Evolutionary conservation across 2,329 filamentous ascomycete genomes (phyloP), one percentile per base, ranked within the genome.

Genomic region (Stachybotrys elegans): DNA sequence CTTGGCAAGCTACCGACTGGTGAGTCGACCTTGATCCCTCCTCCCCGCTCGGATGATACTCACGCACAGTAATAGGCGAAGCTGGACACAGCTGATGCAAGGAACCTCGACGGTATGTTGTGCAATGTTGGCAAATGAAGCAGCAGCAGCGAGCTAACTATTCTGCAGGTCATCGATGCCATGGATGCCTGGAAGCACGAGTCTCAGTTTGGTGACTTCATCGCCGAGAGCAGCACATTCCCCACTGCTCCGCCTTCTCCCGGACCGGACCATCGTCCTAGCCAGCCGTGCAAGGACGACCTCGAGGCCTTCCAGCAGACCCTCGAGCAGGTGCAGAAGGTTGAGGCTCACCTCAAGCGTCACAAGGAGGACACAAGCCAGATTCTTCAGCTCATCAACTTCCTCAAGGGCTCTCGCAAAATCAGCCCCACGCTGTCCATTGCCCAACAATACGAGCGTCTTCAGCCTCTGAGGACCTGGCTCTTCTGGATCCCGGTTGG

Each of bases 1-100:
- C 91, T 29, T 97, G 93, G 91, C 92, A 97, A 70, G 88, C 89
- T 44, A 93, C 85, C 48, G 92, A 97, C 71, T 97, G 91, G 92
- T 94, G 77, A 74, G 84, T 45, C 21, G 19, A n/a, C n/a, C 40
- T 48, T 43, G 29, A 44, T 27, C 21, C 25, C 25, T 14, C 27
- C 32, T 35, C 22, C 37, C 31, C 27, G 35, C 22, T 42, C 19
- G 16, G 25, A 25, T 23, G 11, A 17, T 21, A 37, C 39, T 42
- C 62, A 49, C 62, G 55, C 42, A 36, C 59, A 62, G 62, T 71
- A 59, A 45, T 61, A 95, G 90, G 87, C 84, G 85, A 64, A 87
- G 84, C 67, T 97, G 92, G 92, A 89, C 86, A 50, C 91, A 91
- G 53, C 73, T 96, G 48, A 93, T 95, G 75, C 87, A 92, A 59